Conservation (phyloP, 2,329 filamentous ascomycete genomes). For the Orbilia brochopaga region DNA sequence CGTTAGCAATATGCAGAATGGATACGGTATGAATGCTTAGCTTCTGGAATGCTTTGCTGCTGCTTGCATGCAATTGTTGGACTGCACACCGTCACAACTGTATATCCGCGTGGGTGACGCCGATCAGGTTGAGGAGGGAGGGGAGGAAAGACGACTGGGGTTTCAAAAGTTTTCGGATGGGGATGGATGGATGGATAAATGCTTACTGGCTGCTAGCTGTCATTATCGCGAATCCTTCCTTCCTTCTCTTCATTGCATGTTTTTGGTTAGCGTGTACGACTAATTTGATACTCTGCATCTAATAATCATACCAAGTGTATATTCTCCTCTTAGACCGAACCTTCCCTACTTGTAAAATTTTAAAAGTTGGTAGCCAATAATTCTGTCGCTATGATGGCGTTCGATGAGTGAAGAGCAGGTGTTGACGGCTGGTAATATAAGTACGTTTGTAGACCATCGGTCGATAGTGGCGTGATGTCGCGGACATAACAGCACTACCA, state of each 20-base stretch:
- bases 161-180: slow-evolving; percentile 27
- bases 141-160: neutral
- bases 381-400: neutral
- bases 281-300: slow-evolving; percentile 19
- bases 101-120: no score
- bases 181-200: slow-evolving; percentile 15
- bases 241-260: slow-evolving; percentile 29
- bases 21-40: no score
- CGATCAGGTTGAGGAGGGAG: no score
- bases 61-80: no score
- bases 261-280: slow-evolving; percentile 49
- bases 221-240: slow-evolving; percentile 34
- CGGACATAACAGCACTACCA: neutral
- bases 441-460: slow-evolving; percentile 2
- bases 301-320: no score
- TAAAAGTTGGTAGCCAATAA: no score
- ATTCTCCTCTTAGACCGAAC: slow-evolving; percentile 13
- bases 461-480: slow-evolving; percentile 48
- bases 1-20: slow-evolving; percentile 4
- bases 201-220: slow-evolving; percentile 11
- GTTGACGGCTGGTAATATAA: neutral
- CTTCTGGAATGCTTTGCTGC: no score
- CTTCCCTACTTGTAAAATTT: slow-evolving; percentile 16
- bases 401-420: neutral
- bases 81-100: no score